Base-by-base conservation (phyloP, 306 rosid genomes). In the Quercus dentata region DNA sequence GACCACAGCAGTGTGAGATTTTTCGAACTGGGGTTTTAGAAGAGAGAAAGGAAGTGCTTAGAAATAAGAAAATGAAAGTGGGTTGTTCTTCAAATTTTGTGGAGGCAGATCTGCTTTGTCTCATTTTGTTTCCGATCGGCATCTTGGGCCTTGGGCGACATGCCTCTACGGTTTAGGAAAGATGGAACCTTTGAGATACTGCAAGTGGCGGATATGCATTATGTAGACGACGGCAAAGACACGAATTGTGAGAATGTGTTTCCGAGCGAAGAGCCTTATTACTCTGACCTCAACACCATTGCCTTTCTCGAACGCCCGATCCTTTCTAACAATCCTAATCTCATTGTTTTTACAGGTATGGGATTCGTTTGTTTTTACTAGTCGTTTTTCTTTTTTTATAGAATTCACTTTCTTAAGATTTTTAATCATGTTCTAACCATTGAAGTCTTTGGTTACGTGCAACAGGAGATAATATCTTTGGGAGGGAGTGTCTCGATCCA, bases 161-260 rank as follows among this genome's bases (percentile, higher is more conserved):
- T 30, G 85, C 78, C 78, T 83, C 90, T 95, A 67, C 75, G 88
- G 56, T 92, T 95, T 77, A 86, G 62, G 9, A 21, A 77, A 44
- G 76, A 80, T 80, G 99, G 99, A 33, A 86, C 80, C 88, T 95
- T 95, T 72, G 92, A 91, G 94, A 91, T 95, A 63, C 85, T 95
- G 64, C 99, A 95, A 76, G 97, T 92, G 63, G 99, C 98, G 58
- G 99, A 95, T 31, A 95, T 95, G 99, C 99, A 95, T 88, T 95
- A 76, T 46, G 99, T 82, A 28, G 27, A 92, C 70, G 27, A 92
- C 70, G 99, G 99, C 33, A 14, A 86, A 80, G 62, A 33, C 74
- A 92, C 98, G 65, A 85, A 72, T n/a, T 95, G 98, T 44, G 44
- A 73, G 79, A 69, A 92, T 69, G 96, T 95, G 46, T 88, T 91